phyloP scores from a whole-genome alignment of 176 grass and related monocot genomes.

The Paspalum vaginatum region DNA sequence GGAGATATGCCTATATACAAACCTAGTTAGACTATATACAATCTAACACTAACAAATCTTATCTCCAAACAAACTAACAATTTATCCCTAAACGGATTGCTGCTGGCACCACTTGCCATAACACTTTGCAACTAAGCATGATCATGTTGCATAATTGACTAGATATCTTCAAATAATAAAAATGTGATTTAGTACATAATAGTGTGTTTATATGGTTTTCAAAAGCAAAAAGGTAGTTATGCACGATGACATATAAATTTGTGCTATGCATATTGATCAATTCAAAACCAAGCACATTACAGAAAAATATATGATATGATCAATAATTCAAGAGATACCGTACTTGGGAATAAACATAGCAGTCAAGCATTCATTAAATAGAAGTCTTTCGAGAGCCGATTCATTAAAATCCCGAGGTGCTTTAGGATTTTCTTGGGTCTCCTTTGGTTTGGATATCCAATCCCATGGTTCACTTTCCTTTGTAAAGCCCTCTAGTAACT shows the following conservation, averaged over 20 bases:
- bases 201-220: not conserved
- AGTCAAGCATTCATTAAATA: slow-evolving; percentile 14
- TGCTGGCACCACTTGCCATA: too few species aligned
- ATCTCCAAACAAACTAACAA: too few species aligned
- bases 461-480: slow-evolving; percentile 14
- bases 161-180: not conserved
- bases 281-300: slow-evolving; percentile 18
- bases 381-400: not conserved
- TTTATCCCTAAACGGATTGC: too few species aligned
- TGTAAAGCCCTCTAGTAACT: not conserved
- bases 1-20: too few species aligned
- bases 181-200: not conserved
- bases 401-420: slow-evolving; percentile 3
- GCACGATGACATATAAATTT: not conserved
- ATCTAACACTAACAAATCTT: too few species aligned
- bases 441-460: not conserved
- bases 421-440: not conserved
- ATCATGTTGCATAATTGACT: not conserved
- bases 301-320: not conserved
- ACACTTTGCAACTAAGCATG: not conserved
- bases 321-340: not conserved
- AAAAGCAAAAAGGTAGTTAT: not conserved
- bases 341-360: slow-evolving; percentile 16
- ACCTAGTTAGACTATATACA: too few species aligned
- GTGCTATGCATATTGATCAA: not conserved